These are phyloP conservation scores for Macrolepiota fuliginosa DNA, from an alignment of 768 basidiomycete genomes.

Conservation along the genomic window DNA sequence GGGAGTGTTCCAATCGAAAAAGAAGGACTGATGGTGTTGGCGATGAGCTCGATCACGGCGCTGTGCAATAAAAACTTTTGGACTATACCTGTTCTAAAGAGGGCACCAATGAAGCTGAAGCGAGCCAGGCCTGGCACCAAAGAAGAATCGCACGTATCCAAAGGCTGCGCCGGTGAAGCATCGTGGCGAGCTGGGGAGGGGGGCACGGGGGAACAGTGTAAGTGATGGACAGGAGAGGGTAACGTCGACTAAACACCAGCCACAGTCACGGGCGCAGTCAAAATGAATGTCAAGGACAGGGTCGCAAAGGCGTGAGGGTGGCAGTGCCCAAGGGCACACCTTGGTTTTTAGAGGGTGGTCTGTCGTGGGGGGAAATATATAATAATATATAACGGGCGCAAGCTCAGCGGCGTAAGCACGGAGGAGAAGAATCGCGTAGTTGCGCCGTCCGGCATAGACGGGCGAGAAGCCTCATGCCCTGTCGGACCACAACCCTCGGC, in stretches of 20 bases:
- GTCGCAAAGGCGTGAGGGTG: not conserved
- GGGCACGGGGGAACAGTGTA: not conserved
- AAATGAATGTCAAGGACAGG: not conserved
- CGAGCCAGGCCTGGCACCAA: not conserved
- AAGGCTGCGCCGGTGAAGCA: slow-evolving; percentile 1
- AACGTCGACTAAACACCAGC: not conserved
- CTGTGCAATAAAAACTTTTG: not conserved
- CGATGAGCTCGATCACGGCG: not conserved
- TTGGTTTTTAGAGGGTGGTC: not conserved
- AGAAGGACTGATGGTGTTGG: slow-evolving; percentile 34
- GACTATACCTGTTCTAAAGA: slow-evolving; percentile 28
- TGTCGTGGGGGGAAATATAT: not conserved
- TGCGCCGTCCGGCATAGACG: slow-evolving; percentile 1
- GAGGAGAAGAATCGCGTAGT: not conserved
- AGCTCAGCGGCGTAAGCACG: too few relatives aligned
- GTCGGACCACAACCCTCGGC: not conserved
- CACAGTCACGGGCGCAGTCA: slow-evolving; percentile 1
- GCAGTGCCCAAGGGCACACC: not conserved
- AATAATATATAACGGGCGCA: not conserved
- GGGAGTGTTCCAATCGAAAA: slow-evolving; percentile 38
- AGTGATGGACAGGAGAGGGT: not conserved
- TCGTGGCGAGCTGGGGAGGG: not conserved
- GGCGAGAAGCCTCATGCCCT: not conserved
- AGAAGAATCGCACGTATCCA: not conserved
- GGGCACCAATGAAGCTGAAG: slow-evolving; percentile 10